phyloP scores from a whole-genome alignment of 306 rosid species.

The cucumber (Cucumis sativus) region DNA sequence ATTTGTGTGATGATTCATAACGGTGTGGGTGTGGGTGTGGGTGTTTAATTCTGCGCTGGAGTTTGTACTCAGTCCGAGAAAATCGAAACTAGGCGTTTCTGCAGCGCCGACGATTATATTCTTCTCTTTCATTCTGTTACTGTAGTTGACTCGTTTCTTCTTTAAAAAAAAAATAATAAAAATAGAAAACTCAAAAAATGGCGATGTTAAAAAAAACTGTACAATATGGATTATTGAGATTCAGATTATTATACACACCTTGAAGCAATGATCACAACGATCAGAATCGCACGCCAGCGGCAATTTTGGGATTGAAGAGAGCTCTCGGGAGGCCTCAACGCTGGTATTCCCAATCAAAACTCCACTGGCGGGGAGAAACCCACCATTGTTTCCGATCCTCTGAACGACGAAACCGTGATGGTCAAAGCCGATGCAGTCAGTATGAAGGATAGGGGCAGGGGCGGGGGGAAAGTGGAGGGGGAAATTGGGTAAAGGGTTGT shows the following conservation, averaged over 20 bases:
- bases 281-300: conserved; percentile 8
- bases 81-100: conserved; percentile 20
- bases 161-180: not conserved
- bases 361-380: not conserved
- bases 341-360: conserved; percentile 10
- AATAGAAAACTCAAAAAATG: no score
- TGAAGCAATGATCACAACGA: conserved; percentile 31
- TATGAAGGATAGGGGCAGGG: conserved; percentile 9
- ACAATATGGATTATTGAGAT: not conserved
- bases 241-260: conserved; percentile 24
- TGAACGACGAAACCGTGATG: not conserved
- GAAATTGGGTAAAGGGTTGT: not conserved
- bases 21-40: not conserved
- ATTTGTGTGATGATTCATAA: not conserved
- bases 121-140: conserved; percentile 13
- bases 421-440: not conserved
- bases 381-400: conserved; percentile 1
- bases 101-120: not conserved
- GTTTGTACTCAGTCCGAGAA: conserved; percentile 19
- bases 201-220: not conserved
- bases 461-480: conserved; percentile 22
- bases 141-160: conserved; percentile 38
- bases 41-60: not conserved
- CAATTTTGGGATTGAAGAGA: conserved; percentile 77
- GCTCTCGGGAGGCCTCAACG: conserved; percentile 56